Conservation (phyloP, 495 filamentous ascomycete genomes). For the Penicillium diatomitis region DNA sequence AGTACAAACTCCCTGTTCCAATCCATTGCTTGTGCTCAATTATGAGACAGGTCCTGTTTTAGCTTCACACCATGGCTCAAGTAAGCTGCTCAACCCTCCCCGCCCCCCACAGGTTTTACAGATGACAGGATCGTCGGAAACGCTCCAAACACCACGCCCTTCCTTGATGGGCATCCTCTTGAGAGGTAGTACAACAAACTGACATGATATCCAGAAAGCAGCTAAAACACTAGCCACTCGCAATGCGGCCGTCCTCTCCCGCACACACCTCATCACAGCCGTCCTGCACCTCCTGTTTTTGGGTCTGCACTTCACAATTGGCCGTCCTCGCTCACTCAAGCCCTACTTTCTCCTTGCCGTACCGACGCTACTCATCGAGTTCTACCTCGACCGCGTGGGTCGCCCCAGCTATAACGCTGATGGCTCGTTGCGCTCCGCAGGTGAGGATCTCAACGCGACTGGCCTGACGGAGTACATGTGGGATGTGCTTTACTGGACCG, state of each 20-base stretch:
- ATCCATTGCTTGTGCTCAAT: too few relatives aligned
- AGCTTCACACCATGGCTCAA: slow-evolving; percentile 22
- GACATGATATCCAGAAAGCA: slow-evolving; percentile 58
- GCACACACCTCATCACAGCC: slow-evolving; percentile 67
- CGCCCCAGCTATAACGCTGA: slow-evolving; percentile 63
- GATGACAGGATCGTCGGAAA: too few relatives aligned
- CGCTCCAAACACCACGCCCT: too few relatives aligned
- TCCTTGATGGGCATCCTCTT: too few relatives aligned
- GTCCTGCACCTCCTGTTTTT: slow-evolving; percentile 65
- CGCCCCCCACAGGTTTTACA: neutral
- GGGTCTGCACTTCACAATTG: slow-evolving; percentile 54
- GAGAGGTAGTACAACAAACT: too few relatives aligned
- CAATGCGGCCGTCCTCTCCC: slow-evolving; percentile 65
- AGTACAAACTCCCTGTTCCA: too few relatives aligned
- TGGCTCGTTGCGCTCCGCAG: slow-evolving; percentile 60
- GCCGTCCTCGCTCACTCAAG: slow-evolving; percentile 56
- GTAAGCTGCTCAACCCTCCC: slow-evolving; percentile 10
- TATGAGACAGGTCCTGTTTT: neutral
- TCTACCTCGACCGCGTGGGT: slow-evolving; percentile 71
- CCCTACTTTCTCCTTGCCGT: slow-evolving; percentile 63
- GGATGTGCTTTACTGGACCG: slow-evolving; percentile 90
- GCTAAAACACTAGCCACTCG: slow-evolving; percentile 80
- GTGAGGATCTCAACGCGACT: slow-evolving; percentile 81
- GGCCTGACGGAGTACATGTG: slow-evolving; percentile 97
- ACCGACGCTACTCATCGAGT: slow-evolving; percentile 70